Evolutionary conservation across 179 eudicot species (phyloP), one percentile per base, ranked within the genome.

Genomic region (Amaranthus tricolor): DNA sequence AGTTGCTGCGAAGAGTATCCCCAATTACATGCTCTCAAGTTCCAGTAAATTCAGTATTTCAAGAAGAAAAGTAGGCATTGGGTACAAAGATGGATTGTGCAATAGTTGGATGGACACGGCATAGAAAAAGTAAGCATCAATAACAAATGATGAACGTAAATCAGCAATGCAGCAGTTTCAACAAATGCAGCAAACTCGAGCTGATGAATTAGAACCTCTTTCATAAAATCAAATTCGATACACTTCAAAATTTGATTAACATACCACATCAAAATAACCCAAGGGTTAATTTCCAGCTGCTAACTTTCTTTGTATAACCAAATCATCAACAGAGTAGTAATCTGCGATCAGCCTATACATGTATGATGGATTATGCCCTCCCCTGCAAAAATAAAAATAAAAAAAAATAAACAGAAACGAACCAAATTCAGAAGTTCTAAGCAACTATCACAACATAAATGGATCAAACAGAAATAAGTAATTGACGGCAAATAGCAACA

Each of bases 351-450:
- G 90, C 78, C 94, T 87, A 76, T 95, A 93, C 88, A 93, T 95
- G 76, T 88, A 95, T 16, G 99, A 95, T 68, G 99, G 96, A 75
- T 91, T 93, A 76, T 95, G 98, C 78, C 99, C 99, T 70, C 99
- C 99, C 15, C 98, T 95, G 94, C 66, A 85, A 79, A 80, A 43
- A 31, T 31, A 31, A 31, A 31, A n/a, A n/a, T n/a, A n/a, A n/a
- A 31, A 4, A 31, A 31, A 31, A 31, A 31, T 31, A n/a, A n/a
- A n/a, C 40, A 31, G 17, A 75, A 59, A 51, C 19, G 72, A 20
- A 45, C 17, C 20, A 15, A 62, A 53, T 13, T 83, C 40, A 67
- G 45, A 7, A 54, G 59, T 52, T 31, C 66, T 19, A 69, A 65
- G 66, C 19, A 53, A 43, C 49, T 11, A 24, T 24, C 6, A 51